These are phyloP conservation scores for Platismatia glauca DNA, from an alignment of 495 filamentous ascomycete species.

Conservation along the genomic window DNA sequence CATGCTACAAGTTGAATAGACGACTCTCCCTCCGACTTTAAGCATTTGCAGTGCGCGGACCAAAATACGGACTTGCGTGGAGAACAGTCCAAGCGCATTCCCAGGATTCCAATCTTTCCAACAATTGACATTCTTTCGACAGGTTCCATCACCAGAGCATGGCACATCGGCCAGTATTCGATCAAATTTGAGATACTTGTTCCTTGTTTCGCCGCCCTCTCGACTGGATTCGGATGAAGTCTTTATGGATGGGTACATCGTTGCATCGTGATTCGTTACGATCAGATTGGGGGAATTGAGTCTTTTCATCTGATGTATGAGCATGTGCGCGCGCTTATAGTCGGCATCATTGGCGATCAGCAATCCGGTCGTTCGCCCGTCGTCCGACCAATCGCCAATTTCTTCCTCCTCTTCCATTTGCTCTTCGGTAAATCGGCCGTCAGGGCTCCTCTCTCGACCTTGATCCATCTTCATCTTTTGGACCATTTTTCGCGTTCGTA, in stretches of 20 bases:
- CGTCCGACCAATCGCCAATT: constrained; percentile 54
- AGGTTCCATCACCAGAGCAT: constrained; percentile 90
- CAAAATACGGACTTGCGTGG: constrained; percentile 79
- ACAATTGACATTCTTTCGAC: constrained; percentile 79
- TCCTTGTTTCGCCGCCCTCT: constrained; percentile 42
- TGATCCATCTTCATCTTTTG: constrained; percentile 43
- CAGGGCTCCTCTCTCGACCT: constrained; percentile 39
- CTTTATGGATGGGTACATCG: constrained; percentile 84
- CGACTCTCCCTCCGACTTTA: constrained; percentile 84
- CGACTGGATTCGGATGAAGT: constrained; percentile 46
- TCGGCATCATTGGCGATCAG: constrained; percentile 93
- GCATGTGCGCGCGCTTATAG: constrained; percentile 90
- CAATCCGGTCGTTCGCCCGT: constrained; percentile 80
- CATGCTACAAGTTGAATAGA: constrained; percentile 97
- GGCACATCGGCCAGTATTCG: constrained; percentile 94
- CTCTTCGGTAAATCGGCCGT: constrained; percentile 32
- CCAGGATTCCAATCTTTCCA: constrained; percentile 91
- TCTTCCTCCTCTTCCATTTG: constrained; percentile 40
- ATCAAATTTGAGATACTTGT: constrained; percentile 88
- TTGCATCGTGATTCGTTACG: constrained; percentile 96
- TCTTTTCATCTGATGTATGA: constrained; percentile 94
- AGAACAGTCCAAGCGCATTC: constrained; percentile 74
- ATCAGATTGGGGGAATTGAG: constrained; percentile 93
- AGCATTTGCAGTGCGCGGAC: constrained; percentile 93
- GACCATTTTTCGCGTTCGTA: constrained; percentile 54